Conservation (phyloP, 441 rosid genomes). For the Adansonia madagascariensis region DNA sequence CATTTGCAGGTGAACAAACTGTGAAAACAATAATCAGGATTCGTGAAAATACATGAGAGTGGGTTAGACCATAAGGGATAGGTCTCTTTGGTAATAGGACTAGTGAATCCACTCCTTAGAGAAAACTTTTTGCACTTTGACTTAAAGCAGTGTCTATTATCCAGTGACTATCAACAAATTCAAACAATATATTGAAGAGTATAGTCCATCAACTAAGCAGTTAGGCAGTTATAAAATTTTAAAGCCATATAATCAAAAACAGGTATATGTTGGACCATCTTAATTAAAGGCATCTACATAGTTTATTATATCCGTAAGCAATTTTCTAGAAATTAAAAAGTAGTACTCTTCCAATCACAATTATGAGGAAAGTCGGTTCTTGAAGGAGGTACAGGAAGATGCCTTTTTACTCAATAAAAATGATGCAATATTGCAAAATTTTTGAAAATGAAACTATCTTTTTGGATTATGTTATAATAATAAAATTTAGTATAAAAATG, state of each 20-base stretch:
- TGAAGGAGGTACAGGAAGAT: neutral
- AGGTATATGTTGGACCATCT: constrained; percentile 8
- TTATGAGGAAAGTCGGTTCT: neutral
- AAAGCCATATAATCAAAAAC: neutral
- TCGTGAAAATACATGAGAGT: neutral
- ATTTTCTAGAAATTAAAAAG: neutral
- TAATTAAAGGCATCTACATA: neutral
- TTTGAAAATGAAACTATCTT: neutral
- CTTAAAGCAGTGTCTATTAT: neutral
- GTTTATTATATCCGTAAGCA: neutral
- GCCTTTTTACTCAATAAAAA: neutral
- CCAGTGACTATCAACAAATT: constrained; percentile 8
- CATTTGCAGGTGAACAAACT: neutral
- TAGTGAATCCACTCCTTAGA: neutral
- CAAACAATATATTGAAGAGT: neutral
- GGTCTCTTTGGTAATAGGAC: neutral
- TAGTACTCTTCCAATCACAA: neutral
- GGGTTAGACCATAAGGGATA: neutral
- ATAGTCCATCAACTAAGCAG: neutral
- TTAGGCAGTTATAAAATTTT: neutral
- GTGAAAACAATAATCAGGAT: neutral
- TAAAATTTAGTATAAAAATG: neutral
- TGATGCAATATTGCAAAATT: neutral
- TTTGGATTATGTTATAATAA: neutral
- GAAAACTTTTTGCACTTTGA: neutral